Conservation (phyloP, 768 basidiomycete genomes). For the Mycena rosella region DNA sequence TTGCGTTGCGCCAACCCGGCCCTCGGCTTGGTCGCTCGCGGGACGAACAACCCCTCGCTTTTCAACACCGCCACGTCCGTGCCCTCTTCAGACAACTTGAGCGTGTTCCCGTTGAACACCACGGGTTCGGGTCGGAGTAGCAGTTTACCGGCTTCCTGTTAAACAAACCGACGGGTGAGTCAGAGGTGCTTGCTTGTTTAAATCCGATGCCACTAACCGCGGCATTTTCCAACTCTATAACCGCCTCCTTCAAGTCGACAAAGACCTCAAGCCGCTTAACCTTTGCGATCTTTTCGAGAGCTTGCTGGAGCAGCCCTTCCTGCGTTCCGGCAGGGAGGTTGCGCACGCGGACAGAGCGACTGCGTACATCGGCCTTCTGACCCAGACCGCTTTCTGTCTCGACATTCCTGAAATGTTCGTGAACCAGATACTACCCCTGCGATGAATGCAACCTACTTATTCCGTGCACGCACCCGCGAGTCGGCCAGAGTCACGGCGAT, state of each 20-base stretch:
- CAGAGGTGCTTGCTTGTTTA: neutral
- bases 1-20: constrained; percentile 78
- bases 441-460: constrained; percentile 55
- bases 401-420: constrained; percentile 48
- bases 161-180: constrained; percentile 8
- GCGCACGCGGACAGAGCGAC: constrained; percentile 80
- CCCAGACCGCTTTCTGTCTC: constrained; percentile 70
- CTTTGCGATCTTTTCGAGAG: constrained; percentile 79
- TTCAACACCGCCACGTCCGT: constrained; percentile 50
- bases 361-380: constrained; percentile 67
- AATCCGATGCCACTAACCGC: constrained; percentile 63
- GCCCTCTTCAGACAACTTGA: constrained; percentile 72
- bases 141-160: constrained; percentile 86
- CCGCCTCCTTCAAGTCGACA: constrained; percentile 67
- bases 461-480: constrained; percentile 68
- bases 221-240: constrained; percentile 73
- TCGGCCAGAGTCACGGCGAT: constrained; percentile 92
- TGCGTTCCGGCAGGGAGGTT: constrained; percentile 84
- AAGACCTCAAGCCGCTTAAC: constrained; percentile 86
- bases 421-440: constrained; percentile 1
- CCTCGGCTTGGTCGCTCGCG: constrained; percentile 75
- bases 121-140: constrained; percentile 80
- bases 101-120: constrained; percentile 69
- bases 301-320: constrained; percentile 93
- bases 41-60: constrained; percentile 71